A percentile compares a stretch with the other conserved stretches of the same genome.
Evolutionary conservation across 768 basidiomycete genomes (phyloP).

Genomic region (Boletus huronensis): DNA sequence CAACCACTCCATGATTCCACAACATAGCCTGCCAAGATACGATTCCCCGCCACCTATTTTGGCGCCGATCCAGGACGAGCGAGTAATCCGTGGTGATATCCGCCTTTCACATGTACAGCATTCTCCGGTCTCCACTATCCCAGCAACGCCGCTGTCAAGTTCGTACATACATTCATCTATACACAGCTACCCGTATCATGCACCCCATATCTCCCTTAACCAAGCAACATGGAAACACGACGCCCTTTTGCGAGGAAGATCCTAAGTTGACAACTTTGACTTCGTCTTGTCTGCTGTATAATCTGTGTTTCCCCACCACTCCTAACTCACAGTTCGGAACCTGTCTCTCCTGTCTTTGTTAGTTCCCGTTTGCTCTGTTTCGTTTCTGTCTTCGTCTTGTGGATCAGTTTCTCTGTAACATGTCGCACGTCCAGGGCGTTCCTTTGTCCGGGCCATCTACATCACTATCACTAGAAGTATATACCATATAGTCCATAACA

Average conservation of each 20-base stretch:
- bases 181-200: slow-evolving; percentile 41
- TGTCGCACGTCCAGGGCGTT: slow-evolving; percentile 3
- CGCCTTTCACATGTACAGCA: slow-evolving; percentile 31
- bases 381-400: slow-evolving; percentile 9
- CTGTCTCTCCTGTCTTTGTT: background rate
- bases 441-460: slow-evolving; percentile 6
- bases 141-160: slow-evolving; percentile 29
- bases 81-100: slow-evolving; percentile 31
- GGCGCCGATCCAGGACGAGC: slow-evolving; percentile 50
- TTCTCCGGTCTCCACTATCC: slow-evolving; percentile 31
- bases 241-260: slow-evolving; percentile 36
- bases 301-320: background rate
- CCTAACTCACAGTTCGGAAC: background rate
- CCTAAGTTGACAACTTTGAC: slow-evolving; percentile 10
- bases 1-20: slow-evolving; percentile 18
- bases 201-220: slow-evolving; percentile 35
- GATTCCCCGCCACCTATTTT: slow-evolving; percentile 53
- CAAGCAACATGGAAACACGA: slow-evolving; percentile 49
- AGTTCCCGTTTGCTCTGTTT: slow-evolving; percentile 3
- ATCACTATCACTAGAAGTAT: slow-evolving; percentile 29
- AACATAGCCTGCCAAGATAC: slow-evolving; percentile 34
- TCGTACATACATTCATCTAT: slow-evolving; percentile 42
- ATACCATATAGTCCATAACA: slow-evolving; percentile 30
- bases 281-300: background rate
- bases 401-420: slow-evolving; percentile 26